Base-by-base conservation (phyloP, 352 stramenopile species). In the Pythium phragmitis region DNA sequence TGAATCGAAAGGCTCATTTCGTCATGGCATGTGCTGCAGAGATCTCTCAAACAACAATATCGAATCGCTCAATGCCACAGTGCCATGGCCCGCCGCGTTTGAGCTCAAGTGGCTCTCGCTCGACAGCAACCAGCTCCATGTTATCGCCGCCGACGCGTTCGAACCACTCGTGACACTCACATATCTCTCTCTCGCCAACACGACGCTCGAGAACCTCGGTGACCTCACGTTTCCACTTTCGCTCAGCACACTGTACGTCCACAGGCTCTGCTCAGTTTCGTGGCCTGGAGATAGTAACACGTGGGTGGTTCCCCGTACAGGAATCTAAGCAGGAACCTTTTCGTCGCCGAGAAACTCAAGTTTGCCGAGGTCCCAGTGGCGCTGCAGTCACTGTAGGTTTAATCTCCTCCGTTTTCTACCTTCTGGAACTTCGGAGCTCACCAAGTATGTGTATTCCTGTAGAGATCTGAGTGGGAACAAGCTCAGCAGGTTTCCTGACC, bases 401-500 rank as follows among this genome's bases (percentile, higher is more conserved):
- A 41, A 42, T 42, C 14, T 55, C 23, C 26, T 30, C 26, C 3
- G 26, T 30, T 30, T 42, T 55, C 5, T 14, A 5, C 49, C 6
- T 39, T 41, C 49, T 34, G 50, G 2, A 30, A 42, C 37, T 57
- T 1, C 6, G 12, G 34, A 43, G 23, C 41, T n/a, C 23, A 23
- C 17, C 60, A 62, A 39, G 49, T 21, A 56, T 48, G 21, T 5
- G 4, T n/a, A 30, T 64, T 58, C 30, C 50, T 28, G 14, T 37
- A 91, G 82, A 4, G 80, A 92, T 42, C 37, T 89, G 57, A 88
- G 77, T 64, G 64, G 69, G 28, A 92, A 92, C 56, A 46, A 73
- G 19, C 57, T 92, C 7, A 79, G 70, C n/a, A 58, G 16, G 6
- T 77, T 89, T 8, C 82, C 82, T 0, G 62, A 75, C 39, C 67